Conservation (phyloP, 192 early-diverging fungal species). For the Cladochytrium replicatum region DNA sequence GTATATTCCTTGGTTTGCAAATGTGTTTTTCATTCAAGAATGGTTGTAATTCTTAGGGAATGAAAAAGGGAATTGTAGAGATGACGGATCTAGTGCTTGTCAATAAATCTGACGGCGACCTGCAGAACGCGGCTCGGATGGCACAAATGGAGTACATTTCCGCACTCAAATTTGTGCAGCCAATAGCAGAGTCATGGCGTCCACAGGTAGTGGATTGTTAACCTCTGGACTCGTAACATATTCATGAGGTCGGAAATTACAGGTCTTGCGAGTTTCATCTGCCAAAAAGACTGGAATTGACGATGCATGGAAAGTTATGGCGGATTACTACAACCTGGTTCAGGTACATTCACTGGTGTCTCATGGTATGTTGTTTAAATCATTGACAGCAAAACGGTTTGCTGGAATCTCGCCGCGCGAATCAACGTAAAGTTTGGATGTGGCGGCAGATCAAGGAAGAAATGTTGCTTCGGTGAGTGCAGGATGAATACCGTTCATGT, state of each 20-base stretch:
- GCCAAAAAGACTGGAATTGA: conserved; percentile 40
- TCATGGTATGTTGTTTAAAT: background rate
- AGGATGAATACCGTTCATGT: conserved; percentile 3
- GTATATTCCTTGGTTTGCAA: conserved; percentile 11
- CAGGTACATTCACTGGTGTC: conserved; percentile 23
- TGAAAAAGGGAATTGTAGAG: conserved; percentile 84
- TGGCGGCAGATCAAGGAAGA: conserved; percentile 58
- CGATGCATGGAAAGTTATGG: conserved; percentile 51
- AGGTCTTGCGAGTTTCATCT: conserved; percentile 51
- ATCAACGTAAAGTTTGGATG: conserved; percentile 57
- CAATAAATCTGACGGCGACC: conserved; percentile 68
- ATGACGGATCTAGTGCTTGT: conserved; percentile 71
- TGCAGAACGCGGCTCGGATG: conserved; percentile 50
- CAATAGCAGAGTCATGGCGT: conserved; percentile 28
- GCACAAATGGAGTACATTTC: conserved; percentile 60
- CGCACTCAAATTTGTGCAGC: conserved; percentile 57
- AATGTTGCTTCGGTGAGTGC: conserved; percentile 19
- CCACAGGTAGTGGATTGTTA: conserved; percentile 18
- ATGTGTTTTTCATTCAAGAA: background rate
- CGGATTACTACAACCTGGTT: conserved; percentile 41
- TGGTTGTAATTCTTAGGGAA: conserved; percentile 32
- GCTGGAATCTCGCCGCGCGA: conserved; percentile 34
- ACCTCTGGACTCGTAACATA: background rate
- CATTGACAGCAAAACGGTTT: conserved; percentile 20
- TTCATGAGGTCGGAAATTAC: conserved; percentile 1